Evolutionary conservation across 495 filamentous ascomycete species (phyloP), one percentile per base, ranked within the genome.

Genomic region (Penicillium cinerascens): DNA sequence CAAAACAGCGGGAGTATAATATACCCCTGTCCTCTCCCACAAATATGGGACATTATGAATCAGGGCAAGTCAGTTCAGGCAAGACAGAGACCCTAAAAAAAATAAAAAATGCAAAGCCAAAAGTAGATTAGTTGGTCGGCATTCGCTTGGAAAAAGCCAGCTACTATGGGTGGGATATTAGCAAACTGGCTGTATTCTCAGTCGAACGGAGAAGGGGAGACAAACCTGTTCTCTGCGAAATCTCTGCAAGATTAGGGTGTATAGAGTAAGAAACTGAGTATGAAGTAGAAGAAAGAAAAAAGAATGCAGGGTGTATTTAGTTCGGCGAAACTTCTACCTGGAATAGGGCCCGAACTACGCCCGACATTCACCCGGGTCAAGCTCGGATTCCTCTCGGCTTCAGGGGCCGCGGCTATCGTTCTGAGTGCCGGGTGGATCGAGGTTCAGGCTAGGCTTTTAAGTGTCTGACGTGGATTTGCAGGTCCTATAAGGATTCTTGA

Each of bases 371-470:
- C 44, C 22, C 52, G 52, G 53, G 15, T 22, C 16, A 42, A 45
- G 7, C 8, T 57, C 55, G 55, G 55, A 38, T 3, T 7, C 20
- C 6, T 10, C 41, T 60, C 52, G 57, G 57, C 7, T 36, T 54
- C 21, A 37, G 22, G 42, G 39, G 42, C 9, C 13, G 46, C 36
- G 22, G 45, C 10, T 4, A 23, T 5, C 8, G 4, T 18, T 21
- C 44, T 21, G 44, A 20, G 44, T 46, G 18, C 13, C 6, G 22
- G 20, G 41, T n/a, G 17, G 18, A 22, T n/a, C 18, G 18, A 6
- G 41, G 8, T 15, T 22, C 22, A 23, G 3, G 22, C 6, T 23
- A 23, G 11, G 29, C 29, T 33, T 33, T 33, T 10, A 10, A 10
- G 29, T 33, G 29, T 33, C 11, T 33, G 29, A 33, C 29, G 29